phyloP scores from a whole-genome alignment of 257 asterid species.

The Fraxinus excelsior region DNA sequence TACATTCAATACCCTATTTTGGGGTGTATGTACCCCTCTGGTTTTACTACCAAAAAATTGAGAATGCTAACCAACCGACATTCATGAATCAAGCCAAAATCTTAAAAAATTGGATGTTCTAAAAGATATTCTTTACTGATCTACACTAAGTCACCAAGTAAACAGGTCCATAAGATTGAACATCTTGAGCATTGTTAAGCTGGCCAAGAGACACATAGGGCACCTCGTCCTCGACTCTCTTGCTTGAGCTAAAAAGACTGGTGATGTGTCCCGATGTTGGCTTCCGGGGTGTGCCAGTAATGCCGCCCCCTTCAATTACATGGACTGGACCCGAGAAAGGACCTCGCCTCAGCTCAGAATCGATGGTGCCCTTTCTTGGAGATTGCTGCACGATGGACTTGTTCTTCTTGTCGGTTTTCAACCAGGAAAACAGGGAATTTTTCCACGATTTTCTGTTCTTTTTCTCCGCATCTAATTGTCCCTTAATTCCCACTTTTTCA shows the following conservation, averaged over 20 bases:
- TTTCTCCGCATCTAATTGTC: constrained; percentile 35
- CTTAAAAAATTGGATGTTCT: background rate
- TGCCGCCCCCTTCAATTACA: constrained; percentile 15
- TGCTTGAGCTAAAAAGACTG: constrained; percentile 36
- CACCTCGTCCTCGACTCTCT: constrained; percentile 41
- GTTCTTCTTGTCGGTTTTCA: constrained; percentile 54
- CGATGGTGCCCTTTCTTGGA: constrained; percentile 18
- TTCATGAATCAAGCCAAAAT: constrained; percentile 18
- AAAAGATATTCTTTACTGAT: background rate
- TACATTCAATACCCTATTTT: background rate
- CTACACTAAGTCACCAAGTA: constrained; percentile 63
- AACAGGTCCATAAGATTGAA: constrained; percentile 71
- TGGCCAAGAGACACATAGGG: constrained; percentile 65
- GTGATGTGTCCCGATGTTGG: constrained; percentile 61
- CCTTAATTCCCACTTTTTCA: constrained; percentile 23
- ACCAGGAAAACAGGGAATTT: constrained; percentile 66
- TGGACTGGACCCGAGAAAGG: constrained; percentile 55
- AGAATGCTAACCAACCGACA: constrained; percentile 13
- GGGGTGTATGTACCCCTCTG: background rate
- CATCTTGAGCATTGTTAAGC: constrained; percentile 32
- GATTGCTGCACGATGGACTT: constrained; percentile 26
- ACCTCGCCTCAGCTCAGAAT: constrained; percentile 38
- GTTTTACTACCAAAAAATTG: background rate
- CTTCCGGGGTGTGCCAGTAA: constrained; percentile 28
- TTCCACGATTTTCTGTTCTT: constrained; percentile 66